Percentiles rank a stretch among this genome's conserved stretches.
These are phyloP conservation scores for Pythium brachiatum DNA, from an alignment of 352 stramenopile genomes.

Conservation along the genomic window DNA sequence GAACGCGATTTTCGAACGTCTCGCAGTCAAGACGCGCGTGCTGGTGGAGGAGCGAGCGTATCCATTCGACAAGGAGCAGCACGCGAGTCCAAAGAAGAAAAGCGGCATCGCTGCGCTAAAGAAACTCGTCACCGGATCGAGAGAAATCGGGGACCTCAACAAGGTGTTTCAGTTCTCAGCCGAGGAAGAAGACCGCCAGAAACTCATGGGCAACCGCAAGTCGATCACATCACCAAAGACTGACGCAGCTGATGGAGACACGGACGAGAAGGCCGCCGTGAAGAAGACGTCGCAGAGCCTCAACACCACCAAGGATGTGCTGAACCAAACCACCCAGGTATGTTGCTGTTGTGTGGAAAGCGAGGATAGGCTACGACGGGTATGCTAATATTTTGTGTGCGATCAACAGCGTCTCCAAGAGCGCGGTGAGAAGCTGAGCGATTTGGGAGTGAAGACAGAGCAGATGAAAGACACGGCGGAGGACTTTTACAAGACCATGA, in stretches of 20 bases:
- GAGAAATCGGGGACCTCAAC: slow-evolving; percentile 65
- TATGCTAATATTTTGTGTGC: slow-evolving; percentile 12
- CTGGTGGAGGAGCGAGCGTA: slow-evolving; percentile 35
- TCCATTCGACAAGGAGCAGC: slow-evolving; percentile 30
- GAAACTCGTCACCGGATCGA: slow-evolving; percentile 64
- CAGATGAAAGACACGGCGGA: slow-evolving; percentile 80
- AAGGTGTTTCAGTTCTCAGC: slow-evolving; percentile 75
- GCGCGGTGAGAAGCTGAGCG: slow-evolving; percentile 73
- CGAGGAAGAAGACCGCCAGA: slow-evolving; percentile 50
- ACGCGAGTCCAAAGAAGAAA: slow-evolving; percentile 50
- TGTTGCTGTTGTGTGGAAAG: background rate
- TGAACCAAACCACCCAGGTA: slow-evolving; percentile 74
- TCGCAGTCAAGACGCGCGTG: slow-evolving; percentile 47
- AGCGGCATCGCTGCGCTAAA: slow-evolving; percentile 61
- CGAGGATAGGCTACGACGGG: background rate
- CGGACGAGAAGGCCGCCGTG: slow-evolving; percentile 13
- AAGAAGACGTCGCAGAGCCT: slow-evolving; percentile 29
- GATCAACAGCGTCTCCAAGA: slow-evolving; percentile 61
- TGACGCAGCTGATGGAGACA: background rate
- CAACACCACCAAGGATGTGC: slow-evolving; percentile 51
- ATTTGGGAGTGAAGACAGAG: slow-evolving; percentile 76
- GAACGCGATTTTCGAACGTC: slow-evolving; percentile 53
- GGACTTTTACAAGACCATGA: slow-evolving; percentile 85
- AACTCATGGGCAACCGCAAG: slow-evolving; percentile 52
- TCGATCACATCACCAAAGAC: slow-evolving; percentile 8